phyloP scores from a whole-genome alignment of 768 basidiomycete genomes.

The Suillus subluteus region DNA sequence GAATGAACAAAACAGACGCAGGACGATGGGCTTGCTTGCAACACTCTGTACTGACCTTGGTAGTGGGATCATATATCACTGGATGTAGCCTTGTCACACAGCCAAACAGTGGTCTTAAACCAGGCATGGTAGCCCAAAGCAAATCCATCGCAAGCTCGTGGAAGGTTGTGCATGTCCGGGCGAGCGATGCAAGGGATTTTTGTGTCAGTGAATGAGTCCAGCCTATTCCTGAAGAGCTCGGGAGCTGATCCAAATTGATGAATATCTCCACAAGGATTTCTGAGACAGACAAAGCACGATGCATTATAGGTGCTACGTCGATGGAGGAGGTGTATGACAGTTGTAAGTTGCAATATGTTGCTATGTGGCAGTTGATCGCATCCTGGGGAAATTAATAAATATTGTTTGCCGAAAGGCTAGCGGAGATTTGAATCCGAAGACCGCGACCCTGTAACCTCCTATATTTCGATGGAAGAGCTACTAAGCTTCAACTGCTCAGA shows the following conservation, averaged over 20 bases:
- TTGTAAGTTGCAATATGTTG: background rate
- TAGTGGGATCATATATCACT: background rate
- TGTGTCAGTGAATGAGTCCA: background rate
- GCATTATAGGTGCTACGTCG: background rate
- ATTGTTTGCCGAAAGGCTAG: background rate
- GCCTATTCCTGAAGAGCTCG: background rate
- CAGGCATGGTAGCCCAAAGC: constrained; percentile 5
- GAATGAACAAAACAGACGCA: background rate
- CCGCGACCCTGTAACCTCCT: background rate
- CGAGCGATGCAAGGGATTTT: constrained; percentile 4
- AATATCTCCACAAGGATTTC: background rate
- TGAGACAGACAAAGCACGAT: background rate
- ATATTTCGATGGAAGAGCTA: background rate
- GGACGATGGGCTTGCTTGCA: background rate
- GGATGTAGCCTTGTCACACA: constrained; percentile 2
- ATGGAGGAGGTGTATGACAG: background rate
- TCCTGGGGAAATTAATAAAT: background rate
- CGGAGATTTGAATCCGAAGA: background rate
- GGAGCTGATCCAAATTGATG: background rate
- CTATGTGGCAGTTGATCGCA: background rate
- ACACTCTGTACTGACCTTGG: background rate
- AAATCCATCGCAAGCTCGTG: constrained; percentile 9
- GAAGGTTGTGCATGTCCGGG: constrained; percentile 13
- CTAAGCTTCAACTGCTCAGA: background rate
- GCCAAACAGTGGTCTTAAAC: background rate